Evolutionary conservation across 257 asterid species (phyloP), one percentile per base, ranked within the genome.

Genomic region (Gentiana straminea): DNA sequence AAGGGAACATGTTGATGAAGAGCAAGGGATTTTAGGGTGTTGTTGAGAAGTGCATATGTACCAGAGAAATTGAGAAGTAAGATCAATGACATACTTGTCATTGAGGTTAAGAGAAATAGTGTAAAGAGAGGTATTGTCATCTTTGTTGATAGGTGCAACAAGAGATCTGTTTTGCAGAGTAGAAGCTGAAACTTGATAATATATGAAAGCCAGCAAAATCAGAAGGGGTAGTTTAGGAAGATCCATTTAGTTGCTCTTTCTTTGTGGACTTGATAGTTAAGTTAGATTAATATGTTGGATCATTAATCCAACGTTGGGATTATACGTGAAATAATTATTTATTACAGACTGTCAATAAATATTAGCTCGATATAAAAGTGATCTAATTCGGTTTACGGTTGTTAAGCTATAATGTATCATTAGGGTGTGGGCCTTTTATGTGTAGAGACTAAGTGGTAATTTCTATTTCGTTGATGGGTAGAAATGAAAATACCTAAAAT

Each of bases 51-150:
- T 63, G 77, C 80, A 74, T 13, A 38, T 50, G 41, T 54, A 61
- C 80, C 80, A 75, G 6, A 72, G 59, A 61, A 75, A 75, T 7
- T 71, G 63, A 32, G 77, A 62, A 37, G 51, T 51, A 32, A 75
- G 59, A 57, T 75, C 80, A 52, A 67, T 48, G 52, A 70, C 56
- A 48, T 70, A 75, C 7, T 24, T 57, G 7, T 70, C 69, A 5
- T 13, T 6, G 57, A 61, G 47, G 71, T 54, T 56, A 57, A 75
- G 61, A 60, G 48, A 52, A 8, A 68, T 58, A 51, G 64, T 67
- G 60, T 55, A 60, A 62, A 75, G 81, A 51, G 81, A 75, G 37
- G 77, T 67, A 44, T 53, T 3, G 54, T 66, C 1, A 62, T 71
- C 71, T 58, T 71, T 75, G 8, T 63, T 54, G 64, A 75, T 50